These are phyloP conservation scores for Paraleonurus japonicus DNA, from an alignment of 257 asterid genomes.

Conservation along the genomic window DNA sequence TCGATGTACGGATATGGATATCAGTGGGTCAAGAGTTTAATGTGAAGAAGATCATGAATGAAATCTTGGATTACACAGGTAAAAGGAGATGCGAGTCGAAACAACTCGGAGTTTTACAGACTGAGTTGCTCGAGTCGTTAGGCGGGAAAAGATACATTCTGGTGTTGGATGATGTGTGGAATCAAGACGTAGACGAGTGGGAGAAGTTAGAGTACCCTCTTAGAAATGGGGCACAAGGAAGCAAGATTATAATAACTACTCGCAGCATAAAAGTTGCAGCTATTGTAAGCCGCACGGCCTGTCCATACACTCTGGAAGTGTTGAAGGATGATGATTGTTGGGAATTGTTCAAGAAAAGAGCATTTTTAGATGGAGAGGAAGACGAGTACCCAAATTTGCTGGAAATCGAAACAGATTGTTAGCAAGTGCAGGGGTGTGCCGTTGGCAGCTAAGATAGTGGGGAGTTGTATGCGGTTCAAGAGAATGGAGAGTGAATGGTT, in stretches of 20 bases:
- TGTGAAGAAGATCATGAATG: conserved; percentile 7
- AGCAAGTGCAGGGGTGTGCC: conserved; percentile 8
- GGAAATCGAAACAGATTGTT: conserved; percentile 10
- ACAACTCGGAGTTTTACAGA: conserved; percentile 9
- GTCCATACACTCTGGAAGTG: background rate
- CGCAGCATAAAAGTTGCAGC: background rate
- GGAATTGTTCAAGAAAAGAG: conserved; percentile 10
- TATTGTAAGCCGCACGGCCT: background rate
- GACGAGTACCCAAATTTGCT: background rate
- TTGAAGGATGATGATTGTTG: conserved; percentile 4
- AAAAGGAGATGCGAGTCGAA: conserved; percentile 7
- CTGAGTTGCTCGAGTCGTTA: background rate
- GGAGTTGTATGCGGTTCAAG: conserved; percentile 12
- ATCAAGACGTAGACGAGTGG: conserved; percentile 2
- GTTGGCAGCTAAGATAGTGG: conserved; percentile 15
- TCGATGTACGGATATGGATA: conserved; percentile 12
- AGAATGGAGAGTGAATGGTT: conserved; percentile 8
- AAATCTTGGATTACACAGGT: conserved; percentile 9
- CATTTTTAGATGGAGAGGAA: conserved; percentile 5
- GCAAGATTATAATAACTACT: conserved; percentile 2
- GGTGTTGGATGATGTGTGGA: conserved; percentile 20
- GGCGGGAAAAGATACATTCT: conserved; percentile 13
- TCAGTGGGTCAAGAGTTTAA: conserved; percentile 6
- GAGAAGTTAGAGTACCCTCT: conserved; percentile 17
- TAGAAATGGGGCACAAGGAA: conserved; percentile 13